Percentiles rank a stretch among this genome's conserved stretches.
phyloP scores from a whole-genome alignment of 257 asterid genomes.

The Striga asiatica region DNA sequence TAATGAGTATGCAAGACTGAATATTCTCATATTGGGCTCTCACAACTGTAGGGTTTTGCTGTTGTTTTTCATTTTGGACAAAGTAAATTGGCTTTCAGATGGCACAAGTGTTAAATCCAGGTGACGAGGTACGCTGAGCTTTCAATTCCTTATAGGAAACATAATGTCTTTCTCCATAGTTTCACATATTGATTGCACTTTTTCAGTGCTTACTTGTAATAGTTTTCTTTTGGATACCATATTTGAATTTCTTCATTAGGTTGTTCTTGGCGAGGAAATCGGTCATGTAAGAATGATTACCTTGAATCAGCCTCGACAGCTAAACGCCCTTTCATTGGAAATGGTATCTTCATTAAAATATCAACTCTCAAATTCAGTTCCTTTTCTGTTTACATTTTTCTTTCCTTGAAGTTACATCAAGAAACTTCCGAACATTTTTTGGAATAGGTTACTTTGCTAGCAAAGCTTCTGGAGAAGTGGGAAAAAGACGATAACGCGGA shows the following conservation, averaged over 20 bases:
- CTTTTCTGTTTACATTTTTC: neutral
- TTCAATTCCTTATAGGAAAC: constrained; percentile 1
- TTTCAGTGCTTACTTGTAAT: neutral
- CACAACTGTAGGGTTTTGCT: constrained; percentile 3
- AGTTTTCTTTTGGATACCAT: constrained; percentile 6
- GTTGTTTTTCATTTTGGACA: constrained; percentile 1
- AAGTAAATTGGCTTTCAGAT: constrained; percentile 24
- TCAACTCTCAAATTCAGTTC: neutral
- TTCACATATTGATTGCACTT: too few relatives aligned
- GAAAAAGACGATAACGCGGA: constrained; percentile 66
- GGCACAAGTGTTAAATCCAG: constrained; percentile 40
- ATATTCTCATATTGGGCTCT: too few relatives aligned
- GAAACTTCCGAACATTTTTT: neutral
- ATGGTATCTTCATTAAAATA: constrained; percentile 45
- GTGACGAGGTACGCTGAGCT: constrained; percentile 39
- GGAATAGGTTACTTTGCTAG: constrained; percentile 57
- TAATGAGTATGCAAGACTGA: too few relatives aligned
- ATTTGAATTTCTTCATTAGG: constrained; percentile 33
- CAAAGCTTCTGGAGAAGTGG: constrained; percentile 80
- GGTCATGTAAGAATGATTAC: constrained; percentile 59
- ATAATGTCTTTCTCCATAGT: too few relatives aligned
- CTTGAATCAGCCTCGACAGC: constrained; percentile 74
- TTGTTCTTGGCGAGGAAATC: constrained; percentile 57
- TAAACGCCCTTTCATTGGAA: constrained; percentile 64
- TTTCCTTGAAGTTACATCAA: neutral